Evolutionary conservation across 805 yeast species (phyloP).

Genomic region (Wickerhamomyces xylosicus): DNA sequence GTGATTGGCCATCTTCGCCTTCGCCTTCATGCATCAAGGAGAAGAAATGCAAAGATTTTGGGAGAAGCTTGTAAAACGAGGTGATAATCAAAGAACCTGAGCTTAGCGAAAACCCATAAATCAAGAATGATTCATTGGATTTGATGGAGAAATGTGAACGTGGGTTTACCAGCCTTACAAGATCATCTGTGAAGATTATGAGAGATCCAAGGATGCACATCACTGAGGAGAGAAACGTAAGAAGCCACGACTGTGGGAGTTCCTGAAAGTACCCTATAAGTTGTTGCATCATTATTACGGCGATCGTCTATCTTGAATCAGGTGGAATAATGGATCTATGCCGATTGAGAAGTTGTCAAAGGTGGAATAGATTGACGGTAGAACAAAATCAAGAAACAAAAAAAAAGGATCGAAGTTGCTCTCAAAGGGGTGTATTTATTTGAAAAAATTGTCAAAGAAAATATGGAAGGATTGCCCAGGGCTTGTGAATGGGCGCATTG

Average conservation of each 20-base stretch:
- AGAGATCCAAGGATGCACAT: constrained; percentile 67
- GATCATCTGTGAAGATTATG: constrained; percentile 49
- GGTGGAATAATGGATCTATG: too few species aligned
- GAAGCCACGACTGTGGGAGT: constrained; percentile 45
- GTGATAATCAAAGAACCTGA: constrained; percentile 80
- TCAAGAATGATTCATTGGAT: constrained; percentile 54
- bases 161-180: constrained; percentile 37
- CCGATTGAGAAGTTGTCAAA: too few species aligned
- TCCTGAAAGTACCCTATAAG: neutral
- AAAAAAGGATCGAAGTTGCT: too few species aligned
- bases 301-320: too few species aligned
- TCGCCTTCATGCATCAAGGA: constrained; percentile 13
- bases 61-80: constrained; percentile 66
- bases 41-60: constrained; percentile 47
- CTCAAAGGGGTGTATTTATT: too few species aligned
- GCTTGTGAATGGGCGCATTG: too few species aligned
- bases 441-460: too few species aligned
- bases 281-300: too few species aligned
- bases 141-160: constrained; percentile 39
- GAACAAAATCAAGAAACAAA: too few species aligned
- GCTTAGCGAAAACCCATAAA: constrained; percentile 66
- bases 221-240: constrained; percentile 54
- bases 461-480: too few species aligned
- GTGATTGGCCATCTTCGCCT: constrained; percentile 10
- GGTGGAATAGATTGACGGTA: too few species aligned